Evolutionary conservation across 75 land plant genomes (phyloP).

Genomic region (Larix kaempferi): DNA sequence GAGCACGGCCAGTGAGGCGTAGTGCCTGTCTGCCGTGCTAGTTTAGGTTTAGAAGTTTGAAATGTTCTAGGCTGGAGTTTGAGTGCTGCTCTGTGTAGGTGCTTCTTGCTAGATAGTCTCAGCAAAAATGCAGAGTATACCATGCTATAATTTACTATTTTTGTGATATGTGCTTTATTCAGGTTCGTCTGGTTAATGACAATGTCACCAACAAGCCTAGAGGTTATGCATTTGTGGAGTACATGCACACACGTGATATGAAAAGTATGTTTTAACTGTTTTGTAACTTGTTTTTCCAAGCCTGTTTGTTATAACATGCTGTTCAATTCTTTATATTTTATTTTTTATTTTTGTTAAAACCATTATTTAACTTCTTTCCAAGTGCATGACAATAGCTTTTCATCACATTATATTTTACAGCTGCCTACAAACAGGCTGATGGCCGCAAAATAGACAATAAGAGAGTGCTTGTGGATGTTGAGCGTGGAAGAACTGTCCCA

Average conservation of each 20-base stretch:
- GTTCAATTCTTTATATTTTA: neutral
- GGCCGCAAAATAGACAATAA: constrained; percentile 92
- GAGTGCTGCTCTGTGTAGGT: constrained; percentile 1
- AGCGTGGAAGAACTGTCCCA: constrained; percentile 97
- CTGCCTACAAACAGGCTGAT: constrained; percentile 99
- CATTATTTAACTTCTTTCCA: neutral
- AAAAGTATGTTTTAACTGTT: constrained; percentile 42
- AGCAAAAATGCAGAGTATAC: neutral
- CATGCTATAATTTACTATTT: neutral
- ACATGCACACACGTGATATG: constrained; percentile 94
- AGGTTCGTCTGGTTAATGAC: constrained; percentile 86
- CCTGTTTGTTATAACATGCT: neutral
- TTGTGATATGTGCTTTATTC: constrained; percentile 4
- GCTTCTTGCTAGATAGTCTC: neutral
- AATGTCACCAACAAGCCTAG: constrained; percentile 74
- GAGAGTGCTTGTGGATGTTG: constrained; percentile 97
- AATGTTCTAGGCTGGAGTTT: neutral
- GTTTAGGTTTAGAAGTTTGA: constrained; percentile 30
- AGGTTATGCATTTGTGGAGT: constrained; percentile 97
- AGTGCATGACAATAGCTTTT: neutral
- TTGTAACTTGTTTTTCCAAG: neutral
- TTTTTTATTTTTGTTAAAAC: neutral
- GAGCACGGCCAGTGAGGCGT: constrained; percentile 96
- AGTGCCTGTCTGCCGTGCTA: constrained; percentile 94
- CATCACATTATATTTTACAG: constrained; percentile 29